A percentile compares a stretch with the other conserved stretches of the same genome.
Evolutionary conservation across 495 filamentous ascomycete species (phyloP).

Genomic region (Penicillium angulare): DNA sequence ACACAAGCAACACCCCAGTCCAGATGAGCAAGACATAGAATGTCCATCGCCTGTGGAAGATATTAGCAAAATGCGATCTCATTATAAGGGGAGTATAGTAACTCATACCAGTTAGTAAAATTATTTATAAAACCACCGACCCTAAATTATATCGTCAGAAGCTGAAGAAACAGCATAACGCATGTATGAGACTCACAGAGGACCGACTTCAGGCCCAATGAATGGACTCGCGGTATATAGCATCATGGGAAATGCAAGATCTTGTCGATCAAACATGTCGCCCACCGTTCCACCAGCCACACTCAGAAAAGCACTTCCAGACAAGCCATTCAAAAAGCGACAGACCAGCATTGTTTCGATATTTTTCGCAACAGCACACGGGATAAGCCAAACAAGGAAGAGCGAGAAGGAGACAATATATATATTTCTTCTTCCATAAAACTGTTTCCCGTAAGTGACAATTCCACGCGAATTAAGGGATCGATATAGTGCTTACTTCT

Average conservation of each 20-base stretch:
- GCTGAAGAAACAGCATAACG: slow-evolving; percentile 19
- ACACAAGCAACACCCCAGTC: slow-evolving; percentile 58
- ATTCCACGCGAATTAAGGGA: neutral
- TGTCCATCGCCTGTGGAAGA: slow-evolving; percentile 65
- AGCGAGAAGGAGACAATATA: slow-evolving; percentile 75
- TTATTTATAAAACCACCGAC: slow-evolving; percentile 75
- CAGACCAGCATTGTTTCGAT: slow-evolving; percentile 77
- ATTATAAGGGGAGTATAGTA: neutral
- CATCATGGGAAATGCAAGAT: slow-evolving; percentile 77
- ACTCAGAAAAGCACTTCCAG: slow-evolving; percentile 83
- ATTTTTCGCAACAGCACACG: slow-evolving; percentile 82
- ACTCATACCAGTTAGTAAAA: slow-evolving; percentile 62
- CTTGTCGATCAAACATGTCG: slow-evolving; percentile 75
- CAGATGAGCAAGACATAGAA: slow-evolving; percentile 88
- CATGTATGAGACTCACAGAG: slow-evolving; percentile 47
- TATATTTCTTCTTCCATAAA: slow-evolving; percentile 84
- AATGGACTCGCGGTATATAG: slow-evolving; percentile 78
- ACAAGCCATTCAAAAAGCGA: slow-evolving; percentile 81
- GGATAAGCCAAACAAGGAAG: slow-evolving; percentile 85
- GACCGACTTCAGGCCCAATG: slow-evolving; percentile 57
- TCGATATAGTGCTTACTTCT: slow-evolving; percentile 37
- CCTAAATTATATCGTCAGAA: slow-evolving; percentile 12
- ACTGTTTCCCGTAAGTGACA: slow-evolving; percentile 53
- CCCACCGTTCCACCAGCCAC: slow-evolving; percentile 91
- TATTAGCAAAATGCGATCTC: neutral